These are phyloP conservation scores for Byssoonygena ceratinophila DNA, from an alignment of 2,329 filamentous ascomycete species.

Conservation along the genomic window DNA sequence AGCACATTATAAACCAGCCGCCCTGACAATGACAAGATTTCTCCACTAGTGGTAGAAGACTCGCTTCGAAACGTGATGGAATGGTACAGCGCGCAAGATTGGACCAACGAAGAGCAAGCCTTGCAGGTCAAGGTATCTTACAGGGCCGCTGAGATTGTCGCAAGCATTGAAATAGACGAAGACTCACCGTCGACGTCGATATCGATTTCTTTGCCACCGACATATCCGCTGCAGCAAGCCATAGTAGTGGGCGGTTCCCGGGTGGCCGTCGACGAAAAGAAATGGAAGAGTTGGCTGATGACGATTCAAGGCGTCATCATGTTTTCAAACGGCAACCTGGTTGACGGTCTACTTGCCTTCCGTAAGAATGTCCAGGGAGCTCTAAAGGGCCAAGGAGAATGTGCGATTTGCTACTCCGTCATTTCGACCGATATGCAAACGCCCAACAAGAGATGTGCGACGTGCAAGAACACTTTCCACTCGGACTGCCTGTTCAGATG, in stretches of 20 bases:
- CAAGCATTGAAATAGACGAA: conserved; percentile 80
- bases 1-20: background rate
- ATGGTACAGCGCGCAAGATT: conserved; percentile 36
- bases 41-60: conserved; percentile 33
- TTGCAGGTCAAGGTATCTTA: conserved; percentile 61
- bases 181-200: conserved; percentile 71
- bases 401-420: conserved; percentile 93
- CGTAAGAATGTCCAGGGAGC: conserved; percentile 76
- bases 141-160: conserved; percentile 63
- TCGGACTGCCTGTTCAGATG: conserved; percentile 84
- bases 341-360: conserved; percentile 78
- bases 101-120: conserved; percentile 41
- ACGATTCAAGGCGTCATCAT: conserved; percentile 87
- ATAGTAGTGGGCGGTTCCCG: conserved; percentile 66
- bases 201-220: conserved; percentile 64
- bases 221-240: conserved; percentile 73
- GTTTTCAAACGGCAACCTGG: conserved; percentile 78
- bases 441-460: conserved; percentile 81
- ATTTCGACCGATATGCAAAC: conserved; percentile 79
- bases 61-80: conserved; percentile 32
- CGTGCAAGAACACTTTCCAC: conserved; percentile 92
- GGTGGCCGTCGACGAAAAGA: conserved; percentile 78
- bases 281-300: conserved; percentile 85
- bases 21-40: conserved; percentile 25
- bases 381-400: conserved; percentile 86